Evolutionary conservation across 257 asterid genomes (phyloP), one percentile per base, ranked within the genome.

Genomic region (Solanum habrochaites): DNA sequence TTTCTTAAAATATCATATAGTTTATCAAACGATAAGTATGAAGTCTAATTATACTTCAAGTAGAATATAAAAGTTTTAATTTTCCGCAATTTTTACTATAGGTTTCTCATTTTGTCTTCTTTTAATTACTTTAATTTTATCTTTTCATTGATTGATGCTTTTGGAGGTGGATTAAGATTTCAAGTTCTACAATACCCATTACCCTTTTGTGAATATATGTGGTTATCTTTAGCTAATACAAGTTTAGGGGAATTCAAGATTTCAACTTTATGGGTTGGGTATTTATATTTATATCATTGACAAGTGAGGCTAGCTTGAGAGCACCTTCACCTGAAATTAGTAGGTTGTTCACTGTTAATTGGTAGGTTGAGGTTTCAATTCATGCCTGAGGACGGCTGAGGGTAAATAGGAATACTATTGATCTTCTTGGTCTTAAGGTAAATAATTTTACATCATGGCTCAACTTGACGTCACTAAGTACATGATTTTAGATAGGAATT

Each of bases 41-140:
- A 32, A 32, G 35, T 32, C 35, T 0, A 32, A 32, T 0, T 32
- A 32, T 32, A 32, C 35, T 32, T 32, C 35, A 32, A 32, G 35
- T 32, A 32, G 35, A 32, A 32, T 32, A 5, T 32, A 3, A 32
- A 32, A 32, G 35, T 32, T 32, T 32, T 32, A 32, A 32, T 32
- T 32, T 32, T 32, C 35, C 35, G 5, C 35, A 32, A 32, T 32
- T 32, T 32, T 32, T 32, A 32, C 5, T 3, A 62, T 96, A 96
- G 97, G 98, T 95, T 52, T 18, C 7, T 13, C 20, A 78, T 43
- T 40, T 47, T 71, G 62, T 37, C 12, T 72, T 72, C n/a, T 37
- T 72, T 72, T 72, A 20, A 0, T 35, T 21, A 35, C 12, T 70
- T 31, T 6, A 70, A 70, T 70, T 73, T 73, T 12, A 5, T 7